Evolutionary conservation across 129 eudicot genomes (phyloP), one percentile per base, ranked within the genome.

Genomic region (Deinandra increscens): DNA sequence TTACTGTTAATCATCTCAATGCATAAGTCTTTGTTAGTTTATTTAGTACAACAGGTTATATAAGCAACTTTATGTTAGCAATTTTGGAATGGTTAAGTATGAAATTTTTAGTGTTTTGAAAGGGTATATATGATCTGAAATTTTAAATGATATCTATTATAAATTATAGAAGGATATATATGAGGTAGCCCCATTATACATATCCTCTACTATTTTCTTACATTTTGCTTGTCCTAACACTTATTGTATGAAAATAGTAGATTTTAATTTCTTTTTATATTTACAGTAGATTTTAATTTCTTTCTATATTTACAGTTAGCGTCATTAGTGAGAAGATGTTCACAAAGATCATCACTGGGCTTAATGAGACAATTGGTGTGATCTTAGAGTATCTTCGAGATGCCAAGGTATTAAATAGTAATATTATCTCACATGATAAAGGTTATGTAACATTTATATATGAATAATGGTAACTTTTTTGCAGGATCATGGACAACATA

Each of bases 361-460:
- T 93, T 72, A 83, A 93, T 49, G 99, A 93, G 81, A 85, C 97
- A 9, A 71, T 85, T 75, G 88, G 81, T 60, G 82, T 89, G 65
- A 86, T 87, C 36, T 81, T 93, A 43, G 99, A 93, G 73, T 93
- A 85, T 78, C 69, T 93, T 80, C 91, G 87, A 70, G 99, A 93
- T 80, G 97, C 93, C 55, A 93, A 89, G 96, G 97, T 83, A 74
- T 72, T 48, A 5, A 31, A 26, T 19, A 26, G 6, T 22, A 5
- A 10, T 70, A 14, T 33, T n/a, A 23, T 55, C 26, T 19, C 15
- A 41, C 39, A 18, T 46, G 34, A 26, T 43, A 36, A 33, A 20
- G 49, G 54, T n/a, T 31, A 58, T 66, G 12, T 71, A 54, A 66
- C 43, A 15, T 43, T 23, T 17, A 17, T 59, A 37, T 17, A 34